Base-by-base conservation (phyloP, 768 basidiomycete species). In the Tylopilus balloui region DNA sequence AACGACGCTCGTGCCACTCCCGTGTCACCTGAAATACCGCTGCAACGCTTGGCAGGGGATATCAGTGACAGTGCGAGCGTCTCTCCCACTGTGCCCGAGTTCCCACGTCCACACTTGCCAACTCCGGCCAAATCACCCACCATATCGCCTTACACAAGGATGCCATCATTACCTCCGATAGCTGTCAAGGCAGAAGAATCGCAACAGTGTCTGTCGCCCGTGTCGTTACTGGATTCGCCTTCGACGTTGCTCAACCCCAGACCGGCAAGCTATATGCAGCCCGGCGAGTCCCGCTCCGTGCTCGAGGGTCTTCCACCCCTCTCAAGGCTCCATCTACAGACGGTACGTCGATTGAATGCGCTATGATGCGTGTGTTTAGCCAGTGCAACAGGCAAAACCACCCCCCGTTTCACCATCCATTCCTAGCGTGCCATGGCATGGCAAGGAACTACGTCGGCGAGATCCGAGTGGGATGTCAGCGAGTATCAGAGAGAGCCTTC, bases 161-260 rank as follows among this genome's bases (percentile, higher is more conserved):
- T 56, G 28, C 54, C 28, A 15, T 69, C 67, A n/a, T 42, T 69
- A 25, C 66, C 66, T 0, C 59, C 61, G 21, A 69, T 67, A 28
- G 61, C 59, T 9, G 53, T 69, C 41, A 67, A 67, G 48, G 23
- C 52, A 11, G 66, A 67, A n/a, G 63, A 63, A 0, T 1, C 20
- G 12, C 40, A 40, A 36, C 47, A 36, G 13, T 47, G 31, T 23
- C 12, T 46, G 2, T 51, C 42, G 0, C 52, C 53, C 15, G 24
- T 47, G 24, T 39, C 39, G 25, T 32, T 47, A 27, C 10, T 28
- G 12, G 1, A 0, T 19, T 21, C 42, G 14, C 29, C 46, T 20
- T 38, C 24, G 17, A 20, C 11, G 12, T 14, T 25, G 21, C 23
- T 11, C 11, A 32, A 9, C 3, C 32, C 20, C 23, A 39, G 15